phyloP scores from a whole-genome alignment of 345 rosid species.

The Gossypium arboreum region DNA sequence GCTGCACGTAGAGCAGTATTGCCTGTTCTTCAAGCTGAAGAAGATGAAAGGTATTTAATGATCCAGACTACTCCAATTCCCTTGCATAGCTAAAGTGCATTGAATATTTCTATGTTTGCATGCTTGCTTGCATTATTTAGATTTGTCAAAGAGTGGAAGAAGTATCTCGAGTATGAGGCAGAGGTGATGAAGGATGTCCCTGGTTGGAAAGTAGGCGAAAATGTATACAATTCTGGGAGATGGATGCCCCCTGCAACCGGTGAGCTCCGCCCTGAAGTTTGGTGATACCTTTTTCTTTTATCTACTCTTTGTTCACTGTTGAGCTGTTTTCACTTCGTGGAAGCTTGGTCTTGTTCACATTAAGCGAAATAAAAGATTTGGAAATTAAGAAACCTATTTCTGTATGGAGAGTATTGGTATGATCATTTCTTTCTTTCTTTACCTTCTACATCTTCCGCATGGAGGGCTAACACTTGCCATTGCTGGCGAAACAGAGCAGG shows the following conservation, averaged over 20 bases:
- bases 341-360: slow-evolving; percentile 4
- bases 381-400: not conserved
- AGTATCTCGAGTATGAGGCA: slow-evolving; percentile 91
- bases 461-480: not conserved
- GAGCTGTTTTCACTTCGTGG: not conserved
- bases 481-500: not conserved
- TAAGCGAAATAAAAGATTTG: slow-evolving; percentile 6
- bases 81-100: not conserved
- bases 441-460: not conserved
- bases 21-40: slow-evolving; percentile 97
- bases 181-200: slow-evolving; percentile 98
- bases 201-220: slow-evolving; percentile 98
- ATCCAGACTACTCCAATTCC: not conserved
- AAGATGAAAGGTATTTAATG: slow-evolving; percentile 76
- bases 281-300: slow-evolving; percentile 42
- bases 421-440: slow-evolving; percentile 1
- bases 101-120: not conserved
- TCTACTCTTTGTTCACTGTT: not conserved
- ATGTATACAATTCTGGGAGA: slow-evolving; percentile 84
- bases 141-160: slow-evolving; percentile 95
- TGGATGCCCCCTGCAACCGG: slow-evolving; percentile 99
- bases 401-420: slow-evolving; percentile 1
- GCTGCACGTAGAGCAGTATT: slow-evolving; percentile 83
- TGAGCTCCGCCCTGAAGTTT: slow-evolving; percentile 95
- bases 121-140: slow-evolving; percentile 28